Evolutionary conservation across 2,329 filamentous ascomycete species (phyloP).

Genomic region (Aureobasidium sp.): DNA sequence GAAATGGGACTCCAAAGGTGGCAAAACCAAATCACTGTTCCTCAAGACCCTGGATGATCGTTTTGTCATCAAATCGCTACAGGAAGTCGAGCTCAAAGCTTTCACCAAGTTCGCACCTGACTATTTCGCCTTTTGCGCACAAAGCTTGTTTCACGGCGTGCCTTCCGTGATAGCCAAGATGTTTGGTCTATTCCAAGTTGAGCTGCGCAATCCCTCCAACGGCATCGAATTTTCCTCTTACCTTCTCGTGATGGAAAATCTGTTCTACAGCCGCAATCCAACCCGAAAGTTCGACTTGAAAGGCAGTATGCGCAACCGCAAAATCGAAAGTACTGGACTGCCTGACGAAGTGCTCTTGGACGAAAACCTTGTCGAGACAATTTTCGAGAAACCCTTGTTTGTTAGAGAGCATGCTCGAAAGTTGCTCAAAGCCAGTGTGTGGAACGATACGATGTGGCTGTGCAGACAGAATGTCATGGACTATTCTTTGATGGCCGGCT

Average conservation of each 20-base stretch:
- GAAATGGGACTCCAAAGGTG: conserved; percentile 97
- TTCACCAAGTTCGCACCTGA: conserved; percentile 94
- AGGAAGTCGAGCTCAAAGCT: conserved; percentile 83
- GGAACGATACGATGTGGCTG: conserved; percentile 95
- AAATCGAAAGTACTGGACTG: conserved; percentile 91
- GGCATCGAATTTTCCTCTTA: conserved; percentile 93
- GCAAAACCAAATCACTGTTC: conserved; percentile 96
- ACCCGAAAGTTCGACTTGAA: conserved; percentile 83
- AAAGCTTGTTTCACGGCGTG: conserved; percentile 85
- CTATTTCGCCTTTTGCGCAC: conserved; percentile 96
- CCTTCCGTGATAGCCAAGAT: conserved; percentile 98
- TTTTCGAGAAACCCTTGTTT: conserved; percentile 94
- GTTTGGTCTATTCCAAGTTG: conserved; percentile 95
- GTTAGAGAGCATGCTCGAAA: conserved; percentile 95
- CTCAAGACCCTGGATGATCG: conserved; percentile 93
- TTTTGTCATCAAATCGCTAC: conserved; percentile 85
- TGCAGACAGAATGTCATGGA: conserved; percentile 98
- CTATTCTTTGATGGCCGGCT: conserved; percentile 96
- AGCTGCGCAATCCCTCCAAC: conserved; percentile 89
- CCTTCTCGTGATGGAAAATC: conserved; percentile 90
- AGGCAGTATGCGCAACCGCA: conserved; percentile 96
- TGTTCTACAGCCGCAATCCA: conserved; percentile 90
- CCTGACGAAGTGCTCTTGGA: conserved; percentile 94
- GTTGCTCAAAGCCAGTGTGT: conserved; percentile 81
- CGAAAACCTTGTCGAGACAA: conserved; percentile 98